phyloP scores from a whole-genome alignment of 495 filamentous ascomycete species.

The Aspergillus biplanus region DNA sequence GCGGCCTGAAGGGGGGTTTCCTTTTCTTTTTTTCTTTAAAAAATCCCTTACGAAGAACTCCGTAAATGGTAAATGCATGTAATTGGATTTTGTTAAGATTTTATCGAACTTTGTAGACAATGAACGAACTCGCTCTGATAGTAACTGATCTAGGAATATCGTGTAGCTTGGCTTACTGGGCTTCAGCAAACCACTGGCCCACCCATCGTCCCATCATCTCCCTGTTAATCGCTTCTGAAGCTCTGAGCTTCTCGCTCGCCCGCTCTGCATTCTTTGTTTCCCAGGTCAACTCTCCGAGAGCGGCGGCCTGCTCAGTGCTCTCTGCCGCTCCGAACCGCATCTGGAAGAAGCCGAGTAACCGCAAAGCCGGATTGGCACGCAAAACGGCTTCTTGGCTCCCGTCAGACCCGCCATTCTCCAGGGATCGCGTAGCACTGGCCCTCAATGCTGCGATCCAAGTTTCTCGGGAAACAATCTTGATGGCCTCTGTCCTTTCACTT shows the following conservation, averaged over 20 bases:
- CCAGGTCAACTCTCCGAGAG: not conserved
- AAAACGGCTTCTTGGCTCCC: slow-evolving; percentile 1
- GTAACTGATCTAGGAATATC: not conserved
- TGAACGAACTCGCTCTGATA: too few species aligned
- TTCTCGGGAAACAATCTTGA: not conserved
- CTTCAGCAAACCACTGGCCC: slow-evolving; percentile 9
- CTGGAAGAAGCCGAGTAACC: slow-evolving; percentile 10
- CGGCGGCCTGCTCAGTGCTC: not conserved
- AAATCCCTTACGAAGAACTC: not conserved
- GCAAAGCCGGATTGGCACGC: slow-evolving; percentile 7
- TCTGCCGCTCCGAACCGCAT: not conserved
- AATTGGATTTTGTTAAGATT: too few species aligned
- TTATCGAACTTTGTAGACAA: too few species aligned
- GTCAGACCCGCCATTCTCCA: not conserved
- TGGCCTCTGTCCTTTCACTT: not conserved
- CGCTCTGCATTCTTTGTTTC: slow-evolving; percentile 5
- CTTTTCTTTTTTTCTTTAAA: not conserved
- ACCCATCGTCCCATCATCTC: slow-evolving; percentile 11
- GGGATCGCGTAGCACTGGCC: not conserved
- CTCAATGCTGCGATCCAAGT: not conserved
- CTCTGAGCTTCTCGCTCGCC: not conserved
- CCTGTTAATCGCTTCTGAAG: not conserved
- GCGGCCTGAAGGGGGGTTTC: slow-evolving; percentile 2
- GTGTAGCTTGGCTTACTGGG: not conserved
- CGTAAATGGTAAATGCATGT: too few species aligned